Evolutionary conservation across 306 rosid genomes (phyloP), one percentile per base, ranked within the genome.

Genomic region (Trichosanthes cucumerina): DNA sequence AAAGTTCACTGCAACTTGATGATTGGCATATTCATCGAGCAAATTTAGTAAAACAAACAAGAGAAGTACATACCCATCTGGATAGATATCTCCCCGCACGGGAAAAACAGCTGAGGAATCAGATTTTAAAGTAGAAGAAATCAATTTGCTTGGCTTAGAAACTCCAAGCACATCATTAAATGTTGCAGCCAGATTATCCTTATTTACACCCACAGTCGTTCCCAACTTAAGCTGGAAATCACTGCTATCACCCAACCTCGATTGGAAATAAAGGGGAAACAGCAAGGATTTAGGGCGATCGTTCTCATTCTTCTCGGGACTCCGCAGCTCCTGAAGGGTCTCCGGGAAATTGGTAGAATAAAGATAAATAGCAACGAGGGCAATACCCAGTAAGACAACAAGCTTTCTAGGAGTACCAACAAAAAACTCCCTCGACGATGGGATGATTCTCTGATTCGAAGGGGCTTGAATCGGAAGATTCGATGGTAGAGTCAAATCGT

Each of bases 61-160:
- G 1, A 28, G 2, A 44, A 62, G 62, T 4, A 72, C 87, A 70
- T 84, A 90, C 97, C 97, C 97, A 80, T 92, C 94, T 73, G 97
- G 97, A 85, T 74, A 83, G 59, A 92, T 82, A 58, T 89, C 88
- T 78, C 97, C 97, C 80, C 85, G 83, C 64, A 92, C 83, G 9
- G 96, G 97, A 9, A 92, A 85, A 79, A 90, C 83, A 8, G 95
- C 31, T 31, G 97, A 82, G 2, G 90, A 80, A 43, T 80, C 90
- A 78, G 77, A 83, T 21, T 82, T 79, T 3, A 72, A 64, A 44
- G 54, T 36, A 23, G 87, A 84, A 82, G 87, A 84, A 62, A 76
- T 69, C 79, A 83, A 50, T 38, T 79, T 85, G 76, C 65, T 78
- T 16, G 75, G 58, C 52, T 33, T 79, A 16, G 39, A 5, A 23